These are phyloP conservation scores for Psophocarpus tetragonolobus DNA, from an alignment of 306 rosid genomes.

Conservation along the genomic window DNA sequence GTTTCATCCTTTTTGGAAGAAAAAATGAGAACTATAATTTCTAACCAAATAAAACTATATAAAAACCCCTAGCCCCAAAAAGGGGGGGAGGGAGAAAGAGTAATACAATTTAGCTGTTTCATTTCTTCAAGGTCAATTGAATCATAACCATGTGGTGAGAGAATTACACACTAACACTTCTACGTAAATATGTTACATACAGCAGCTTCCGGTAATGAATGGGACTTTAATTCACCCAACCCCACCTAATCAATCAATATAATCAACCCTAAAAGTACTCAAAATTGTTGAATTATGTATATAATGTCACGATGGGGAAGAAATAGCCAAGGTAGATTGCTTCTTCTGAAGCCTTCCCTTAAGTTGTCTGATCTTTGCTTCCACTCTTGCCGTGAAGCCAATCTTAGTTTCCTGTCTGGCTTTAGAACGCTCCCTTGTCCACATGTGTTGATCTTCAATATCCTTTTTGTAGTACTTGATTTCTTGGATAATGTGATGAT, in stretches of 20 bases:
- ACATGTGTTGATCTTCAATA: slow-evolving; percentile 79
- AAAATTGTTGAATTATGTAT: slow-evolving; percentile 41
- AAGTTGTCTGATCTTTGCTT: slow-evolving; percentile 81
- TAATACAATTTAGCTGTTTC: slow-evolving; percentile 5
- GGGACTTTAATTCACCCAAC: slow-evolving; percentile 49
- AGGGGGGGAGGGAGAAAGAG: background rate
- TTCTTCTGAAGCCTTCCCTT: slow-evolving; percentile 78
- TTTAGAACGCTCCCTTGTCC: slow-evolving; percentile 81
- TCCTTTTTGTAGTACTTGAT: slow-evolving; percentile 87
- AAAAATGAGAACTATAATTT: background rate
- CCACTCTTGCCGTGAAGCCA: slow-evolving; percentile 98
- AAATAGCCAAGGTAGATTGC: slow-evolving; percentile 38
- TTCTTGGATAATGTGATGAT: slow-evolving; percentile 88
- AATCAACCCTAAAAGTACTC: slow-evolving; percentile 43
- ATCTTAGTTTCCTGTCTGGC: slow-evolving; percentile 95
- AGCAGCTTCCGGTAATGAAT: slow-evolving; percentile 55
- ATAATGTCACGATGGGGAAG: slow-evolving; percentile 40
- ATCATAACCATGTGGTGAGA: slow-evolving; percentile 22
- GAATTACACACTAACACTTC: slow-evolving; percentile 38
- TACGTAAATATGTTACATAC: slow-evolving; percentile 58
- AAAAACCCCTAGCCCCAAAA: background rate
- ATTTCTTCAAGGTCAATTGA: slow-evolving; percentile 27
- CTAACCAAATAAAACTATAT: background rate
- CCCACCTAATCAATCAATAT: slow-evolving; percentile 40
- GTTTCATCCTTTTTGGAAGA: background rate